Percentiles rank a stretch among this genome's conserved stretches.
Conservation (phyloP, 148 eudicot genomes). For the Rhododendron williamsianum region DNA sequence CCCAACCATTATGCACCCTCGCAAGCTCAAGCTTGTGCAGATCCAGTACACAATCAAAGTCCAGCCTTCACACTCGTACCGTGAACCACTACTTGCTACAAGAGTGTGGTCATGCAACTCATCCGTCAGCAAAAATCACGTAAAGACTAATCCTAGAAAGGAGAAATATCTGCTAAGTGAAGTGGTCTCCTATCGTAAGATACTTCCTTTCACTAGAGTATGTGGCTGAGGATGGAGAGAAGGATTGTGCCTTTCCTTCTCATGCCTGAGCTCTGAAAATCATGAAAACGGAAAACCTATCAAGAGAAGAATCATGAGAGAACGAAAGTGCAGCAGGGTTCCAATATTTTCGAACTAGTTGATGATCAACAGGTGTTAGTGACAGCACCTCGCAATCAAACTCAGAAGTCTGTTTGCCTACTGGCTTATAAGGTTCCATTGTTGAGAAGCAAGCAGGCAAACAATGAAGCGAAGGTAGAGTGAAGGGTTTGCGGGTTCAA, state of each 20-base stretch:
- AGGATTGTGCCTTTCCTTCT: not conserved
- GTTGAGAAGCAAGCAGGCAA: not conserved
- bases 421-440: not conserved
- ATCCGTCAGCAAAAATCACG: too few species aligned
- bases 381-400: not conserved
- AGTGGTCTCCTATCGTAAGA: not conserved
- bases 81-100: not conserved
- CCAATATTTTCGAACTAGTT: not conserved
- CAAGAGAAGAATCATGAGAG: not conserved
- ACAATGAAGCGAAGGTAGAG: not conserved
- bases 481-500: not conserved
- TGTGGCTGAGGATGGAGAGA: not conserved
- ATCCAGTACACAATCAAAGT: not conserved
- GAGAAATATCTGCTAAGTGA: not conserved
- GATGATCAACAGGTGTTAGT: not conserved
- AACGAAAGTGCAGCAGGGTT: not conserved
- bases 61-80: not conserved
- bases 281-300: not conserved
- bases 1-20: not conserved
- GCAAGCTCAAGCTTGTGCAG: not conserved
- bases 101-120: not conserved
- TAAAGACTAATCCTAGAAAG: not conserved
- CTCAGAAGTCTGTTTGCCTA: not conserved
- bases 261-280: not conserved
- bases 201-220: not conserved